phyloP scores from a whole-genome alignment of 345 rosid species.

The Aurinia saxatilis region DNA sequence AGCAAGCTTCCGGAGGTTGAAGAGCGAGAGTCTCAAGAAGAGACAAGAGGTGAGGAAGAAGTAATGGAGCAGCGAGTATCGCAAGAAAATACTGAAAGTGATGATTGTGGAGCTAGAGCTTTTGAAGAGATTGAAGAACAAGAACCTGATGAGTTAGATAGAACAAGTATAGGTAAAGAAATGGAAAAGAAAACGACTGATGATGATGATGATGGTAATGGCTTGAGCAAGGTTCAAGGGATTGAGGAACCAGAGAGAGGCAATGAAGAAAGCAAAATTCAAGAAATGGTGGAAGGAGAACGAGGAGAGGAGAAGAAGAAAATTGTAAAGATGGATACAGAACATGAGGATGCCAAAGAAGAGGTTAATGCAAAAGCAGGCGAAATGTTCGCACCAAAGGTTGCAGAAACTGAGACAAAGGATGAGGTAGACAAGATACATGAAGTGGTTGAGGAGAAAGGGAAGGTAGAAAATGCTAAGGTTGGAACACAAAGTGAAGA shows the following conservation, averaged over 20 bases:
- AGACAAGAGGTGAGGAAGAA: background rate
- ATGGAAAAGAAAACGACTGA: background rate
- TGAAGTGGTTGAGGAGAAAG: background rate
- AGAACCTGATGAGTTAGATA: slow-evolving; percentile 7
- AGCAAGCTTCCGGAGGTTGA: background rate
- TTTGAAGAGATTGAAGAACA: background rate
- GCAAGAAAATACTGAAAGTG: slow-evolving; percentile 3
- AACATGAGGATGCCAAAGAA: background rate
- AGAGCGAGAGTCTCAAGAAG: background rate
- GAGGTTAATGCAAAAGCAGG: background rate
- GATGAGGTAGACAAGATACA: background rate
- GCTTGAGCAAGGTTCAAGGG: slow-evolving; percentile 4
- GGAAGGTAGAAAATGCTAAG: background rate
- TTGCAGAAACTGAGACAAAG: slow-evolving; percentile 3
- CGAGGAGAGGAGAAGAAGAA: background rate
- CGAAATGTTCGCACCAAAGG: slow-evolving; percentile 1
- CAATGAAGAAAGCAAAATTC: background rate
- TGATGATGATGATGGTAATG: slow-evolving; percentile 1
- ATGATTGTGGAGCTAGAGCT: background rate
- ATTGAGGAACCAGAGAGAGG: background rate
- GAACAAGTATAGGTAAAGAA: background rate
- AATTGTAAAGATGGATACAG: background rate
- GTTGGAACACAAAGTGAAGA: background rate
- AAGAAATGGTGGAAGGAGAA: background rate
- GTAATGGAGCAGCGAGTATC: background rate